Evolutionary conservation across 805 yeast species (phyloP).

Genomic region (Pichia californica): DNA sequence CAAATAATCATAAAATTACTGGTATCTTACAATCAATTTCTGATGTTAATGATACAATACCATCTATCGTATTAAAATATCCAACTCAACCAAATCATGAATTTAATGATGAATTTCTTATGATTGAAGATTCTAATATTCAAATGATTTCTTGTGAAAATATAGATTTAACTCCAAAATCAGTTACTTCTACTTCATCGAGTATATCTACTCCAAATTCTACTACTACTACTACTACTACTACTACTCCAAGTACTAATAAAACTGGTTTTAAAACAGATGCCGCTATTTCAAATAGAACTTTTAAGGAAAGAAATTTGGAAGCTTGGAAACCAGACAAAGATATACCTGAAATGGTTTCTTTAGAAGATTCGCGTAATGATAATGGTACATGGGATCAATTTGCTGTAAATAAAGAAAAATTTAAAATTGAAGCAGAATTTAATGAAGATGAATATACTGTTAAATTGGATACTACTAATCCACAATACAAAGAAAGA

Average conservation of each 20-base stretch:
- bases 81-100: constrained; percentile 39
- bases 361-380: constrained; percentile 32
- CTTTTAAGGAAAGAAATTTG: constrained; percentile 60
- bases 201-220: too few relatives aligned
- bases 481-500: constrained; percentile 66
- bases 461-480: constrained; percentile 59
- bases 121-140: constrained; percentile 32
- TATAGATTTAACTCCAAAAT: constrained; percentile 4
- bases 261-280: constrained; percentile 65
- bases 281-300: constrained; percentile 62
- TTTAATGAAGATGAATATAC: constrained; percentile 86
- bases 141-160: constrained; percentile 9
- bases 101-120: constrained; percentile 31
- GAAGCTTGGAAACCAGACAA: constrained; percentile 81
- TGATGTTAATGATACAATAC: constrained; percentile 31
- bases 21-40: constrained; percentile 54
- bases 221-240: neutral
- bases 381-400: constrained; percentile 68
- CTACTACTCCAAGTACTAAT: constrained; percentile 3
- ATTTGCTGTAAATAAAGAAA: constrained; percentile 81
- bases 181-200: neutral
- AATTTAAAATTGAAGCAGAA: constrained; percentile 82
- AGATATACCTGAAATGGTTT: constrained; percentile 12
- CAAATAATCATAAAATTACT: constrained; percentile 32
- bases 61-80: constrained; percentile 49